Base-by-base conservation (phyloP, 805 yeast species). In the Vanderwaltozyma yarrowii region DNA sequence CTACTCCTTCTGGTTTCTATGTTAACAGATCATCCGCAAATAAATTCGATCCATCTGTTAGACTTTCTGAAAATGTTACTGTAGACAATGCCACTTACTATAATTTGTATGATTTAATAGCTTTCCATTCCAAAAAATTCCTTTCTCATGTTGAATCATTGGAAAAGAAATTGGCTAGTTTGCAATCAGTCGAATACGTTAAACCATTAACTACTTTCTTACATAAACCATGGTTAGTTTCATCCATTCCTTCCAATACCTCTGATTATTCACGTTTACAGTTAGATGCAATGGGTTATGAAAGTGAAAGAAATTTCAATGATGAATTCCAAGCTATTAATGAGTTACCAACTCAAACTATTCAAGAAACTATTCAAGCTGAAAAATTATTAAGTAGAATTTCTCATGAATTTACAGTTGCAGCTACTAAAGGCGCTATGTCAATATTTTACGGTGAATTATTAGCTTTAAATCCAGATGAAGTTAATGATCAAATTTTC, bases 251-350 rank as follows among this genome's bases (percentile, higher is more conserved):
- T 26, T 23, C 56, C 16, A 52, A 51, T 29, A 39, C 41, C 5
- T 74, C 86, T 5, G 94, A 84, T 51, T 51, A 71, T 35, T 72
- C 77, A 18, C 68, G 79, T 45, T 59, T 78, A 25, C 92, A 82
- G 62, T 63, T 69, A 36, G 47, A 43, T 18, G 43, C 51, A 21
- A 35, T 45, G 8, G 46, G 45, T 21, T 37, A 73, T 61, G 40
- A 41, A 14, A 33, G 43, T 29, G 44, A 65, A 66, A 79, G 79
- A 51, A 95, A 89, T 51, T 88, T 94, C 83, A 87, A 87, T 58
- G 95, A 82, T 47, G 96, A 92, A 50, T 77, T 77, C 53, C 97
- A 92, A 65, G 70, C 85, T 3, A 70, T 85, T 34, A 74, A 76
- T 45, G 96, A 87, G 46, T 68, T 86, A 44, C 76, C 86, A 24